Evolutionary conservation across 192 early-diverging fungal genomes (phyloP).

Genomic region (Coemansia sp.): DNA sequence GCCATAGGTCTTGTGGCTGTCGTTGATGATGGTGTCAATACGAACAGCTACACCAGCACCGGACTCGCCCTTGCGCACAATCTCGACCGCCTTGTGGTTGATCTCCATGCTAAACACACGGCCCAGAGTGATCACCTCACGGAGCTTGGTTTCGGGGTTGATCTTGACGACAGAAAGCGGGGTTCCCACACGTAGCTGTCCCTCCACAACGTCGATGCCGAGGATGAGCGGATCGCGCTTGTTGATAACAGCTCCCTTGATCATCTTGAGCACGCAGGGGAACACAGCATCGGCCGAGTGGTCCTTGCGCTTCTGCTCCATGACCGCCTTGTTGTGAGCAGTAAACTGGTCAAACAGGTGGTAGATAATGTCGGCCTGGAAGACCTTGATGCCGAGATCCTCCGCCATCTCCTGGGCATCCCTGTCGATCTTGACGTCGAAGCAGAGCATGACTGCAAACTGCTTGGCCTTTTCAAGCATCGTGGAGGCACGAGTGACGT

Average conservation of each 20-base stretch:
- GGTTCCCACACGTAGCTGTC: constrained; percentile 81
- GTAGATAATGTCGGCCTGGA: constrained; percentile 99
- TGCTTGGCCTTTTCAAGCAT: constrained; percentile 93
- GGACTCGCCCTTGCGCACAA: constrained; percentile 76
- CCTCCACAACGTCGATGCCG: constrained; percentile 94
- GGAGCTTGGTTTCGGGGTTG: constrained; percentile 68
- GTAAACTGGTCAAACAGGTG: constrained; percentile 95
- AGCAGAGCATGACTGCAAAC: constrained; percentile 80
- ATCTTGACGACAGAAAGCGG: constrained; percentile 84
- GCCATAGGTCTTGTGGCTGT: constrained; percentile 86
- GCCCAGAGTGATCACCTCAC: constrained; percentile 72
- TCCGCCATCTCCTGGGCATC: constrained; percentile 92
- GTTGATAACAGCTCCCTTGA: constrained; percentile 88
- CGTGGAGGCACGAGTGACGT: constrained; percentile 82
- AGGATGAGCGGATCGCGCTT: constrained; percentile 93
- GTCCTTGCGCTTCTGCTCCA: constrained; percentile 85
- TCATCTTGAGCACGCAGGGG: constrained; percentile 89
- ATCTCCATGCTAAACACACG: constrained; percentile 89
- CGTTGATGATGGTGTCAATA: constrained; percentile 81
- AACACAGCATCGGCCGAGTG: constrained; percentile 88
- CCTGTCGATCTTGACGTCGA: constrained; percentile 85
- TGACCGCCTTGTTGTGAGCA: constrained; percentile 70
- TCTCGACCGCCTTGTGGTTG: constrained; percentile 81
- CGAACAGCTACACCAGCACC: constrained; percentile 87
- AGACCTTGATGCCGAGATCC: constrained; percentile 86